A percentile compares a stretch with the other conserved stretches of the same genome.
Evolutionary conservation across 2,329 filamentous ascomycete genomes (phyloP).

Genomic region (Xylaria sp.): DNA sequence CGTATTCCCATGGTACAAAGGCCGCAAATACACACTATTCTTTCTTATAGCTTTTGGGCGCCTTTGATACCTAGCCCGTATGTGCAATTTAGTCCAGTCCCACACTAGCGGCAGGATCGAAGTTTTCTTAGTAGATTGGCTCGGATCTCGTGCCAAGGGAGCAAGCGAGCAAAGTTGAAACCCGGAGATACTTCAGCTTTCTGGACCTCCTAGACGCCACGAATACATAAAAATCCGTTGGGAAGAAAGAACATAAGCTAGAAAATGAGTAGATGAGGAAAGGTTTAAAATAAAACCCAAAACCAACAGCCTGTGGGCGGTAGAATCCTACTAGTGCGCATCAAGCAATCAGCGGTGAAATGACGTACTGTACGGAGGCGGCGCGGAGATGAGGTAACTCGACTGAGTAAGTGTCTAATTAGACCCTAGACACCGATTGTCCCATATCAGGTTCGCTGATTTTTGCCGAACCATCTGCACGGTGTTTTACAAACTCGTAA

Average conservation of each 20-base stretch:
- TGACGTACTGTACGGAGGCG: background rate
- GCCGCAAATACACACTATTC: background rate
- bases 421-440: background rate
- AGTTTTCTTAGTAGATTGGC: background rate
- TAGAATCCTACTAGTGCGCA: background rate
- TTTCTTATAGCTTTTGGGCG: background rate
- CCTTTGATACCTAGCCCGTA: background rate
- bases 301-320: constrained; percentile 1
- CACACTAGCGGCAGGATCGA: background rate
- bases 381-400: background rate
- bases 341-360: constrained; percentile 3
- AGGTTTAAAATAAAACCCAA: background rate
- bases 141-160: background rate
- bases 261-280: background rate
- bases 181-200: background rate
- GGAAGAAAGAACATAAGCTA: background rate
- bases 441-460: background rate
- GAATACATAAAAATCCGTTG: background rate
- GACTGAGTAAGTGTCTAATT: background rate
- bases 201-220: background rate
- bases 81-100: background rate
- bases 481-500: background rate
- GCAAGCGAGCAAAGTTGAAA: background rate
- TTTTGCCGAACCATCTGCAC: background rate
- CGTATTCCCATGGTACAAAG: background rate